Base-by-base conservation (phyloP, 805 yeast genomes). In the Starmerella bombi region DNA sequence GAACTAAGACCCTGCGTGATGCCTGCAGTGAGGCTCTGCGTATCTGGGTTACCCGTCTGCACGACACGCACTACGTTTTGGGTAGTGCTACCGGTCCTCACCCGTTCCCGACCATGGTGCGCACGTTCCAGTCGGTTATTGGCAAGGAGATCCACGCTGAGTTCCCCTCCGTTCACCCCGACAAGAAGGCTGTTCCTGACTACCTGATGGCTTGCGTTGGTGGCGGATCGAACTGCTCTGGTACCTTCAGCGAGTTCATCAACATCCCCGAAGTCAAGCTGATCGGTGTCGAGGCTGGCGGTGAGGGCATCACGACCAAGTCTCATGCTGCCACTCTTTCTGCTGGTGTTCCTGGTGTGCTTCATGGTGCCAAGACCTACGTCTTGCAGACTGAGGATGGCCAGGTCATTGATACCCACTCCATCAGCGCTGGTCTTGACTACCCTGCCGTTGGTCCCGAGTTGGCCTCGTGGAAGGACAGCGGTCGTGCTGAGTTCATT, bases 401-500 rank as follows among this genome's bases (percentile, higher is more conserved):
- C 39, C 99, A 91, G 66, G 83, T 91, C 44, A 93, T 80, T 51
- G 98, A 91, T 58, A 91, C 99, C 9, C 97, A 91, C 61, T 88
- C 97, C 18, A 93, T 91, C 29, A 83, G 95, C 49, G 99, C 99
- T 30, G 99, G 99, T 51, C 71, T 91, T 55, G 99, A 91, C 63
- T 91, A 91, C 60, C 99, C 99, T 20, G 99, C 96, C 63, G 99
- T 91, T 35, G 99, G 99, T 34, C 99, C 99, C 25, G 97, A 91
- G 64, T 70, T 91, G 52, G 93, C 97, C 2, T 74, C 71, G 59
- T 91, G 97, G 97, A 88, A 88, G 62, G 77, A 79, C 40, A 77
- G 80, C 46, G 96, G 96, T 21, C 76, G 99, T 57, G 98, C 93
- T 7, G 68, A 79, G 42, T 91, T 88, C 57, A 62, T 77, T 35